phyloP scores from a whole-genome alignment of 306 rosid genomes.

The Castanea mollissima region DNA sequence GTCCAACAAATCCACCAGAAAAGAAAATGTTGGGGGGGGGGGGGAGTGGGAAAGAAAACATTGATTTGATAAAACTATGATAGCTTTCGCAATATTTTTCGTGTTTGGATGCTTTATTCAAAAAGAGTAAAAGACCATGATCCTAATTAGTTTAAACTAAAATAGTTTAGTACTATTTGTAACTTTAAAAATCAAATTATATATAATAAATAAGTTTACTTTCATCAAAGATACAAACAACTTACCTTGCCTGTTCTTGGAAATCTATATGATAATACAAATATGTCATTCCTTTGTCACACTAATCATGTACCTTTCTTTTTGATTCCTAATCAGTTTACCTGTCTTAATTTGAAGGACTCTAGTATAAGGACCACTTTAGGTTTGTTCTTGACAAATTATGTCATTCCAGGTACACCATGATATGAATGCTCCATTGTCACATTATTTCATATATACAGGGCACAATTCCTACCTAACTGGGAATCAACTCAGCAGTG shows the following conservation, averaged over 20 bases:
- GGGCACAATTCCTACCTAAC: slow-evolving; percentile 97
- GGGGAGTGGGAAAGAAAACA: background rate
- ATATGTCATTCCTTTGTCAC: background rate
- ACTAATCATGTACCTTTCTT: background rate
- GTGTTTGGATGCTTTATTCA: too few relatives aligned
- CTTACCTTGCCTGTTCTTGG: background rate
- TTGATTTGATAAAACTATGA: background rate
- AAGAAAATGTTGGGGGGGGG: too few relatives aligned
- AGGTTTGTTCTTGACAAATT: slow-evolving; percentile 27
- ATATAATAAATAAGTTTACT: too few relatives aligned
- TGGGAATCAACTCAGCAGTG: slow-evolving; percentile 95
- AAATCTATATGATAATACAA: background rate
- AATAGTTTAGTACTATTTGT: too few relatives aligned
- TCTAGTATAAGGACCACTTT: background rate
- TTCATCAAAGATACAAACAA: background rate
- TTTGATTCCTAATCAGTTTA: background rate
- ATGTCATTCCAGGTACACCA: slow-evolving; percentile 76
- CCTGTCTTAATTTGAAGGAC: background rate
- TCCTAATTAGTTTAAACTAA: too few relatives aligned
- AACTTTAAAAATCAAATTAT: too few relatives aligned
- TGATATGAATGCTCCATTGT: slow-evolving; percentile 83
- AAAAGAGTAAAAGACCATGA: too few relatives aligned
- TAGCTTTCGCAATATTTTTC: background rate
- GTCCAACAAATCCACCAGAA: too few relatives aligned
- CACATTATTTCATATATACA: slow-evolving; percentile 95